A percentile compares a stretch with the other conserved stretches of the same genome.
Evolutionary conservation across 768 basidiomycete species (phyloP).

Genomic region (Hygrocybe punicea): DNA sequence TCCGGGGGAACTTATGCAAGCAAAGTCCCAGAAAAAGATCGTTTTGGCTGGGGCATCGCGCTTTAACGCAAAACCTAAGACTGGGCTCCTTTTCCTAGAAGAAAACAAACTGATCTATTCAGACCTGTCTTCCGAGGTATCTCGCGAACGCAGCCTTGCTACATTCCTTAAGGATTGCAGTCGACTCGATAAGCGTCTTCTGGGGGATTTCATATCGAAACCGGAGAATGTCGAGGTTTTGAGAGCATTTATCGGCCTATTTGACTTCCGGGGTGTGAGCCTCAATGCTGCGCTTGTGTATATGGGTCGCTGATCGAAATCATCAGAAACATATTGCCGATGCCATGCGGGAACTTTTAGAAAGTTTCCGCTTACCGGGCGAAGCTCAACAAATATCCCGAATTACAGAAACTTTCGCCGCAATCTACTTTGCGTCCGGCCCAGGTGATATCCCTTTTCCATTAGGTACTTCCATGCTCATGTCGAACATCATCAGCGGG

Average conservation of each 20-base stretch:
- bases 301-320: constrained; percentile 3
- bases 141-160: constrained; percentile 70
- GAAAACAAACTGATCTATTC: constrained; percentile 86
- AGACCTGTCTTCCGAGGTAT: constrained; percentile 53
- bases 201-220: constrained; percentile 90
- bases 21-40: constrained; percentile 83
- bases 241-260: constrained; percentile 81
- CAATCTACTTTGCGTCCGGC: constrained; percentile 78
- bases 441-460: constrained; percentile 56
- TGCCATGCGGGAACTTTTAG: constrained; percentile 91
- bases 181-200: constrained; percentile 83
- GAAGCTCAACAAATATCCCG: constrained; percentile 91
- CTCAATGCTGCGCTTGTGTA: neutral
- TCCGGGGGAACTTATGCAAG: constrained; percentile 55
- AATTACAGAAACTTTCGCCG: constrained; percentile 93
- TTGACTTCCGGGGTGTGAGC: constrained; percentile 85
- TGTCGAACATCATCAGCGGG: constrained; percentile 52
- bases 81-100: constrained; percentile 85
- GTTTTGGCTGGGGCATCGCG: constrained; percentile 77
- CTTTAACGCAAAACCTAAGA: constrained; percentile 93
- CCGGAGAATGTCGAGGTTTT: constrained; percentile 83
- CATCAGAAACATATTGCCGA: constrained; percentile 89
- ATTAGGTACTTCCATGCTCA: constrained; percentile 2
- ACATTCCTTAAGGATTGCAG: constrained; percentile 81
- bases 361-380: constrained; percentile 91